phyloP scores from a whole-genome alignment of 208 protist genomes.

The Crithidia sp. region DNA sequence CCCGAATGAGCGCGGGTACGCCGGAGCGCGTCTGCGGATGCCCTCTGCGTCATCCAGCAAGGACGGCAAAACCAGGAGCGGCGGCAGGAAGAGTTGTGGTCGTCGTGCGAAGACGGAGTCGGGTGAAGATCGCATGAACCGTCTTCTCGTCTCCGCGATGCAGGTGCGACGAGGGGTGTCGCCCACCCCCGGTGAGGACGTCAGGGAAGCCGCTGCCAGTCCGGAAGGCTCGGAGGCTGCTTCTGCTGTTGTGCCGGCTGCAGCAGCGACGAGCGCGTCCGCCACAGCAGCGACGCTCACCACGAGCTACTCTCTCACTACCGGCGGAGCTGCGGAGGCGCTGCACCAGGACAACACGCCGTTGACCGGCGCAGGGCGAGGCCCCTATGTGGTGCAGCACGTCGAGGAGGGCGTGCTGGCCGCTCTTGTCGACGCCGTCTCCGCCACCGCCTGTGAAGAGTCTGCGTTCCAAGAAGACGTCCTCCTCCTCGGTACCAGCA shows the following conservation, averaged over 20 bases:
- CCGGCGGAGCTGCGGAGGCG: conserved; percentile 35
- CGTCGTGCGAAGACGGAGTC: conserved; percentile 12
- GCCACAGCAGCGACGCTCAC: conserved; percentile 9
- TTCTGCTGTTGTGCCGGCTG: neutral
- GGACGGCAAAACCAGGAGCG: neutral
- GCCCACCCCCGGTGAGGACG: neutral
- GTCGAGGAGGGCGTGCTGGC: conserved; percentile 69
- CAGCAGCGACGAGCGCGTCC: neutral
- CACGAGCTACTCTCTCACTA: conserved; percentile 39
- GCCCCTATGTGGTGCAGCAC: conserved; percentile 58
- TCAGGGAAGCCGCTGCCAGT: neutral
- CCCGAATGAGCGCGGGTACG: conserved; percentile 10
- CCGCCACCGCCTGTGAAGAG: conserved; percentile 59
- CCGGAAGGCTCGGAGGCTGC: no score
- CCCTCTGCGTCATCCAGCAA: neutral
- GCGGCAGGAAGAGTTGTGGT: neutral
- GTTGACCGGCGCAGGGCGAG: conserved; percentile 50
- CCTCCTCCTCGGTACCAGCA: conserved; percentile 66
- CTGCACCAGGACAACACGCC: conserved; percentile 46
- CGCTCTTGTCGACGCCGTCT: conserved; percentile 67
- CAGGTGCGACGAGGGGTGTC: conserved; percentile 11
- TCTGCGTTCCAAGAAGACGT: conserved; percentile 67
- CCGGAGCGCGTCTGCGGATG: neutral
- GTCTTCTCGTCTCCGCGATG: conserved; percentile 25
- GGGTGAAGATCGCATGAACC: conserved; percentile 14